Percentiles rank a stretch among this genome's conserved stretches.
Conservation (phyloP, 768 basidiomycete genomes). For the Hericium rajendrae region DNA sequence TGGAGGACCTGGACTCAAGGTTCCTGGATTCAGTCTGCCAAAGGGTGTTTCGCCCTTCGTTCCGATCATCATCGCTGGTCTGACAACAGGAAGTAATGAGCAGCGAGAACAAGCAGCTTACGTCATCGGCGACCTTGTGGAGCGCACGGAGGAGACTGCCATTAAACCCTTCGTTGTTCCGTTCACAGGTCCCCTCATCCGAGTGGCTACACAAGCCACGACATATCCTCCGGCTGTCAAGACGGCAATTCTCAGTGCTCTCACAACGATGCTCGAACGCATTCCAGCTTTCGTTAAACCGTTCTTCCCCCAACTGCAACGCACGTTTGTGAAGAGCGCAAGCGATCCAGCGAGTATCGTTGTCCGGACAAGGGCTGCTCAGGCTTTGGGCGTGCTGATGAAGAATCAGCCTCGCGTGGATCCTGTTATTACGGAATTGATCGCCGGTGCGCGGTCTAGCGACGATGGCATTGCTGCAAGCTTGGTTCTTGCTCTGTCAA, state of each 20-base stretch:
- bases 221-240: conserved; percentile 92
- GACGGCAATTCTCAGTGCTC: conserved; percentile 77
- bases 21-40: conserved; percentile 79
- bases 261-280: conserved; percentile 74
- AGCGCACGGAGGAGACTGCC: conserved; percentile 70
- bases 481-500: conserved; percentile 65
- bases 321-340: conserved; percentile 91
- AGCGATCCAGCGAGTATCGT: conserved; percentile 69
- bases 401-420: conserved; percentile 83
- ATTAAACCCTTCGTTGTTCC: conserved; percentile 96
- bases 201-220: conserved; percentile 84
- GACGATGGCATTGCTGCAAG: conserved; percentile 67
- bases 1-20: conserved; percentile 63
- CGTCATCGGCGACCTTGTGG: conserved; percentile 92
- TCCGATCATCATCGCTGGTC: conserved; percentile 83
- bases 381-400: conserved; percentile 86
- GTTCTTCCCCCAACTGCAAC: conserved; percentile 96
- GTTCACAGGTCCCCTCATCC: conserved; percentile 91
- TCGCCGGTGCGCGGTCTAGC: conserved; percentile 49
- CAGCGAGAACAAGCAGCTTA: conserved; percentile 93
- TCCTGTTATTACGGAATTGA: conserved; percentile 86
- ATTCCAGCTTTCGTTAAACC: conserved; percentile 90
- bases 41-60: conserved; percentile 81
- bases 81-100: conserved; percentile 91
- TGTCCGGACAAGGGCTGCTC: conserved; percentile 74